These are phyloP conservation scores for Colletotrichum viniferum DNA, from an alignment of 2,329 filamentous ascomycete genomes.

Conservation along the genomic window DNA sequence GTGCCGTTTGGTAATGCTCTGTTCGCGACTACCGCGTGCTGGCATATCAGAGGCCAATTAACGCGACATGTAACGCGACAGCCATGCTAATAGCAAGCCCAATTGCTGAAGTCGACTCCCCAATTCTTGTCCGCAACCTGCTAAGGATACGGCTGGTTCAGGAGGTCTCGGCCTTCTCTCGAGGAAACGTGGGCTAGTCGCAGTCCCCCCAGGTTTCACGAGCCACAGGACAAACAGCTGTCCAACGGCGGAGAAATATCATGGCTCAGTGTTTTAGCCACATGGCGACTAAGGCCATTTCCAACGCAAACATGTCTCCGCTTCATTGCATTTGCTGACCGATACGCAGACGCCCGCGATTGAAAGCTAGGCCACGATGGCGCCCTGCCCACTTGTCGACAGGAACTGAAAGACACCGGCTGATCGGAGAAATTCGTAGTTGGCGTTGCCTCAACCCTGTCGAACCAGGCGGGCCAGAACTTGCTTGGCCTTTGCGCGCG, in stretches of 20 bases:
- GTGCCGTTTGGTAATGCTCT: background rate
- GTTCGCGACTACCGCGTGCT: background rate
- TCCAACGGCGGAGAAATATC: background rate
- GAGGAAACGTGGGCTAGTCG: background rate
- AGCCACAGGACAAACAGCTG: background rate
- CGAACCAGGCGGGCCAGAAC: background rate
- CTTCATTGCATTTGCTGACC: background rate
- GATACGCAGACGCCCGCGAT: background rate
- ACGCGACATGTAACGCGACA: background rate
- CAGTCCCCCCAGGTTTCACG: background rate
- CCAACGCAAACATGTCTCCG: background rate
- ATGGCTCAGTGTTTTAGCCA: background rate
- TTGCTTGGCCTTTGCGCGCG: background rate
- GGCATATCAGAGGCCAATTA: background rate
- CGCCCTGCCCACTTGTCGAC: background rate
- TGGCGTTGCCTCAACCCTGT: background rate
- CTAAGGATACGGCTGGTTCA: background rate
- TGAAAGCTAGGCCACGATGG: background rate
- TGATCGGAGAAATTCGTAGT: background rate
- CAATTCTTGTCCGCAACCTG: background rate
- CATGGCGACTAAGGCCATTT: background rate
- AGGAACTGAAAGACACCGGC: background rate
- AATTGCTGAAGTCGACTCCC: background rate
- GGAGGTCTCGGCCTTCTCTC: background rate
- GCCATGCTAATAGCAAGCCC: background rate